Conservation (phyloP, 2,329 filamentous ascomycete genomes). For the Cladosporium sp. region DNA sequence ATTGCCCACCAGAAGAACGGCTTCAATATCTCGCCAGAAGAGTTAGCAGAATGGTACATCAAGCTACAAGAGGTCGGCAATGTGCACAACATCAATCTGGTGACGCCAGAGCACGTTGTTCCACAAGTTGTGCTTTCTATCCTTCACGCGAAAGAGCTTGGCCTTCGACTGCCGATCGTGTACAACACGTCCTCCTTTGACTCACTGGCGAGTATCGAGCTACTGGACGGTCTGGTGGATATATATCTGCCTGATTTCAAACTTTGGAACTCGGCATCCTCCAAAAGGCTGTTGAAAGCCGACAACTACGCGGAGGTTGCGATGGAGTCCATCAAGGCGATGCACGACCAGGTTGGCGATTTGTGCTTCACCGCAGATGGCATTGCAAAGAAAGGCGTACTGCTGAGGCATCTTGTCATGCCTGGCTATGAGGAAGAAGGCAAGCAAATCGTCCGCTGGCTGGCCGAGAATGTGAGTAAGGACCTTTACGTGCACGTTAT, state of each 20-base stretch:
- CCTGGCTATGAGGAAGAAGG: constrained; percentile 73
- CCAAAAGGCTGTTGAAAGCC: constrained; percentile 70
- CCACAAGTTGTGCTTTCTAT: constrained; percentile 77
- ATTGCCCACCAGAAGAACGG: constrained; percentile 80
- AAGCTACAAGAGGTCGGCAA: constrained; percentile 75
- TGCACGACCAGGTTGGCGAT: constrained; percentile 79
- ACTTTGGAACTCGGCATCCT: constrained; percentile 65
- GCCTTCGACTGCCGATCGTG: constrained; percentile 68
- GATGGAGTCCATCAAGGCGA: constrained; percentile 71
- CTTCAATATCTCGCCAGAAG: constrained; percentile 72
- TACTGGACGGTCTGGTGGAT: constrained; percentile 76
- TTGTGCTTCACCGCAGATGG: constrained; percentile 78
- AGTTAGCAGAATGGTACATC: constrained; percentile 76
- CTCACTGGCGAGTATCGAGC: constrained; percentile 63
- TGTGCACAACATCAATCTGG: constrained; percentile 86
- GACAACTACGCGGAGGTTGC: constrained; percentile 70
- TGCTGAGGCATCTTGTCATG: constrained; percentile 81
- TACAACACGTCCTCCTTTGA: constrained; percentile 86
- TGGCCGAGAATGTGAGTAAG: constrained; percentile 66
- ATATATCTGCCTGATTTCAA: constrained; percentile 91
- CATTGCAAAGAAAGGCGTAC: constrained; percentile 70
- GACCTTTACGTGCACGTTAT: constrained; percentile 83
- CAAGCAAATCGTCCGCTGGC: constrained; percentile 68
- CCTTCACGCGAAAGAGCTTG: constrained; percentile 65
- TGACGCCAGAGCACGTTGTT: constrained; percentile 83